phyloP scores from a whole-genome alignment of 2,329 filamentous ascomycete species.

The Didymella arachidicola region DNA sequence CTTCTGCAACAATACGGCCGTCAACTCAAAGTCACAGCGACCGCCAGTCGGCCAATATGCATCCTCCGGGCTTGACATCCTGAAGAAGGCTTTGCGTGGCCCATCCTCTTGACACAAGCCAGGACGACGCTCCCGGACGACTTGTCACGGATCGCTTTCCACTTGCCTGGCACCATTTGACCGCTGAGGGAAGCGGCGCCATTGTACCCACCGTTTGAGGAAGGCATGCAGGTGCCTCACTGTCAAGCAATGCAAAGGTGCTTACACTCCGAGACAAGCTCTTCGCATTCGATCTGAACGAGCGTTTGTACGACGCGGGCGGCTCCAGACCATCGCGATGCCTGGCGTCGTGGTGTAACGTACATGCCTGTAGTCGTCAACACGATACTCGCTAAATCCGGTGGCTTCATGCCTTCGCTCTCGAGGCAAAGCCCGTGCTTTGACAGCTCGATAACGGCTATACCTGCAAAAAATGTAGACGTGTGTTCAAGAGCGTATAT shows the following conservation, averaged over 20 bases:
- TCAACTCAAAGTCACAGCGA: not conserved
- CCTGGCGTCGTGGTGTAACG: constrained; percentile 12
- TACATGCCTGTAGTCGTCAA: constrained; percentile 6
- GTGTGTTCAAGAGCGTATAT: not conserved
- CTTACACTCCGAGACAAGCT: constrained; percentile 13
- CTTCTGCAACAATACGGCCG: not conserved
- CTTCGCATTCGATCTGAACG: constrained; percentile 12
- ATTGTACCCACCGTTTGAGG: constrained; percentile 12
- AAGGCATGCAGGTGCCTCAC: constrained; percentile 23
- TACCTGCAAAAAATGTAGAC: constrained; percentile 1
- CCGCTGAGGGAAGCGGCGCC: constrained; percentile 9
- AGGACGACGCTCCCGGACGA: constrained; percentile 2
- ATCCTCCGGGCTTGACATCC: constrained; percentile 6
- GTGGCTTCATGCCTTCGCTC: constrained; percentile 19
- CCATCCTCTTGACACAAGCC: constrained; percentile 7
- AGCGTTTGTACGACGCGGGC: constrained; percentile 17
- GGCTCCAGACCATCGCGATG: constrained; percentile 25
- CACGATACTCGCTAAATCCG: constrained; percentile 13
- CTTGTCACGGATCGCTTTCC: not conserved
- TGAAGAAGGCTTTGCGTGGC: constrained; percentile 8
- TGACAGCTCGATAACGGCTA: constrained; percentile 10
- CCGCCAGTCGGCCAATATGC: not conserved
- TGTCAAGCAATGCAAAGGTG: constrained; percentile 15
- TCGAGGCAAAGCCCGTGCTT: constrained; percentile 7
- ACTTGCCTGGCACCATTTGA: not conserved